Percentiles rank a stretch among this genome's conserved stretches.
Conservation (phyloP, 345 rosid genomes). For the Salix brachista region DNA sequence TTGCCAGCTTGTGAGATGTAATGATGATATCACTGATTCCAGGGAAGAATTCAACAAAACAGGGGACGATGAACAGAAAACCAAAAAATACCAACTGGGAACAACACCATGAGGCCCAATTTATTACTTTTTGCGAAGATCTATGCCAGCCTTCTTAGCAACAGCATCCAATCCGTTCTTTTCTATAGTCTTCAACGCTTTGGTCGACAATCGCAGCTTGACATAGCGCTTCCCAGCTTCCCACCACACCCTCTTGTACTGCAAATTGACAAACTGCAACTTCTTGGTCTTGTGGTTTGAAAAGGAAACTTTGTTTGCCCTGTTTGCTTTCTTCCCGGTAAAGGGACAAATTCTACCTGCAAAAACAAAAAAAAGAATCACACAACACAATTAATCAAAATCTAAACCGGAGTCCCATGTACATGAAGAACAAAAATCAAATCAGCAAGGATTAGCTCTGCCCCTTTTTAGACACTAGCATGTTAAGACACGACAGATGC, state of each 20-base stretch:
- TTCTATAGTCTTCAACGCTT: constrained; percentile 88
- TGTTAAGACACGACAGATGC: too few relatives aligned
- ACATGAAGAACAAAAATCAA: background rate
- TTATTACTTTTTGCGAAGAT: constrained; percentile 59
- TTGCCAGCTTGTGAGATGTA: background rate
- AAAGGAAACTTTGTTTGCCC: constrained; percentile 84
- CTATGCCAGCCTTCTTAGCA: constrained; percentile 93
- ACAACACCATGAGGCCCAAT: background rate
- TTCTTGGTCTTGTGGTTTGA: constrained; percentile 96
- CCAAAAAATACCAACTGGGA: background rate
- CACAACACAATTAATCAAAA: background rate
- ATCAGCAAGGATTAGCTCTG: background rate
- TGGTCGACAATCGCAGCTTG: constrained; percentile 77
- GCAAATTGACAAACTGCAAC: constrained; percentile 86
- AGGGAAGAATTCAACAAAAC: background rate
- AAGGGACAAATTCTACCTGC: constrained; percentile 89
- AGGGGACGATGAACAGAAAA: background rate
- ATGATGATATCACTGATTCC: background rate
- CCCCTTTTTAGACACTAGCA: background rate
- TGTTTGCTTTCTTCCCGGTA: constrained; percentile 91
- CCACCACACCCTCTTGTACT: constrained; percentile 94
- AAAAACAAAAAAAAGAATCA: constrained; percentile 4
- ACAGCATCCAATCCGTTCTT: constrained; percentile 94
- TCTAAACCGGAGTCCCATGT: background rate
- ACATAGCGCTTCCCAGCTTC: constrained; percentile 87